Base-by-base conservation (phyloP, 129 eudicot genomes). In the Lactuca saligna region DNA sequence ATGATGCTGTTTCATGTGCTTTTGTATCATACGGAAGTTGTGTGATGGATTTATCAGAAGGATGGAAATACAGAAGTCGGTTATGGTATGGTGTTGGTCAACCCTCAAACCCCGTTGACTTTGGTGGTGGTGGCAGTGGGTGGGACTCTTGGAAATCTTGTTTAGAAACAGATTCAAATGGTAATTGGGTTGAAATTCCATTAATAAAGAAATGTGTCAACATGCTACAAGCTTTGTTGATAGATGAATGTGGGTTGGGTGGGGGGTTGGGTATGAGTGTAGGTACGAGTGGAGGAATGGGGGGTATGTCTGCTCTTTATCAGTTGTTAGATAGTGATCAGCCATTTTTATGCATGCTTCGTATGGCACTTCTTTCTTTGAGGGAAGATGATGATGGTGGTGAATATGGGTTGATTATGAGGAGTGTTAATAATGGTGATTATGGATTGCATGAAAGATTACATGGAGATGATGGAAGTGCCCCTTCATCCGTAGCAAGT, bases 121-220 rank as follows among this genome's bases (percentile, higher is more conserved):
- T 91, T 66, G 89, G 91, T 79, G 97, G 96, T 61, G 97, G 96
- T 59, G 97, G 96, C 65, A 88, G 97, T 74, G 94, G 96, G 17
- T 84, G 96, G 97, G 97, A 88, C 48, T 75, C 94, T 4, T 88
- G 97, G 97, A 84, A 73, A 66, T 84, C 89, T 67, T 72, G 83
- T 66, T 76, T 91, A 73, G 97, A 91, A 68, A 91, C 84, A 72
- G 96, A 91, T 72, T 80, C 75, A 53, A 78, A 82, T 66, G 96
- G 96, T 31, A 80, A 35, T 54, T 91, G 97, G 97, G 75, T 88
- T 77, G 97, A 91, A 73, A 89, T 86, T 63, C 91, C 91, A 13
- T 66, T 91, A 69, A 72, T 91, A 65, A 86, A 79, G 69, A 91
- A 91, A 81, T 86, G 96, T 15, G 91, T 91, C 41, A 54, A 74